Conservation (phyloP, 768 basidiomycete genomes). For the Russula olivacea region DNA sequence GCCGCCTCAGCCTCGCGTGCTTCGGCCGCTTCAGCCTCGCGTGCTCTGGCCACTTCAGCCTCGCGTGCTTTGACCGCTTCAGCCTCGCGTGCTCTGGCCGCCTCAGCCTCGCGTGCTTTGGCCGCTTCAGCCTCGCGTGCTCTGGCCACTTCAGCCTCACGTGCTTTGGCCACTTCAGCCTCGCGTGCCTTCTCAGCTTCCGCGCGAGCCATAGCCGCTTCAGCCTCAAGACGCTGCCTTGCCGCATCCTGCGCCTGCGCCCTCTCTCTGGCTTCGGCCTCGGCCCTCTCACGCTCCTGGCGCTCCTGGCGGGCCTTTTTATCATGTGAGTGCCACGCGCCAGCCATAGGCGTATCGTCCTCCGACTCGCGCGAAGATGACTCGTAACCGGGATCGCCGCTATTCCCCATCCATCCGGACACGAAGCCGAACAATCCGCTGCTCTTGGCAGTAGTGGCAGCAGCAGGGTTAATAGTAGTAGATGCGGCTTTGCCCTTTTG, state of each 20-base stretch:
- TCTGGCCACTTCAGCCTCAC: background rate
- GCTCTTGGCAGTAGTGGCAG: background rate
- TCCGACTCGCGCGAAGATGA: conserved; percentile 20
- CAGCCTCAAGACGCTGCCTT: conserved; percentile 4
- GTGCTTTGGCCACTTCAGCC: conserved; percentile 11
- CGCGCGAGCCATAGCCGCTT: no score
- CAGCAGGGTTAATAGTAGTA: background rate
- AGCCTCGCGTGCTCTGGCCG: background rate
- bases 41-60: background rate
- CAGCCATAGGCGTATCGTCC: conserved; percentile 16
- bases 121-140: background rate
- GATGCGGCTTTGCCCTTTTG: conserved; percentile 12
- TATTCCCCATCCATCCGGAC: background rate
- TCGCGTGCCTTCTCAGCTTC: no score
- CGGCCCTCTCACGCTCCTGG: conserved; percentile 14
- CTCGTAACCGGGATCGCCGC: conserved; percentile 20
- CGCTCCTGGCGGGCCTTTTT: conserved; percentile 3
- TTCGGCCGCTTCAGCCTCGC: background rate
- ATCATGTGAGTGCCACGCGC: conserved; percentile 18
- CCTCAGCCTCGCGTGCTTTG: background rate
- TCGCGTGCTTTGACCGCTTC: background rate
- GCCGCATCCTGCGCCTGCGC: conserved; percentile 8
- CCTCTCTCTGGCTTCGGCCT: conserved; percentile 4
- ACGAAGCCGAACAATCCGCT: conserved; percentile 8
- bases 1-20: background rate